Percentiles rank a stretch among this genome's conserved stretches.
Evolutionary conservation across 164 flowering plant genomes (phyloP).

Genomic region (Liquidambar formosana): DNA sequence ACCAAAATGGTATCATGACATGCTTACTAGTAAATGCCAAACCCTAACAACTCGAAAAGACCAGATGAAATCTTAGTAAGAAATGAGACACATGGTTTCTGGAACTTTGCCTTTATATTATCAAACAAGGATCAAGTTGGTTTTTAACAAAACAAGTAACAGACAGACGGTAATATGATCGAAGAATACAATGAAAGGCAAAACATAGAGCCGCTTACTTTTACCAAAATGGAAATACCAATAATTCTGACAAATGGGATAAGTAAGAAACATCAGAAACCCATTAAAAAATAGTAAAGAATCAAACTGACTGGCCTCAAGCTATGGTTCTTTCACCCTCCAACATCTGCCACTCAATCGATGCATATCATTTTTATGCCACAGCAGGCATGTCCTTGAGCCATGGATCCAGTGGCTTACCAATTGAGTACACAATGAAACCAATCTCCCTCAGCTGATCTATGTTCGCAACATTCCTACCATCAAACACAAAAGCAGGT

Average conservation of each 20-base stretch:
- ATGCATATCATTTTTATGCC: slow-evolving; percentile 34
- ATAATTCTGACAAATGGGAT: slow-evolving; percentile 10
- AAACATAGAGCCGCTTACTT: slow-evolving; percentile 22
- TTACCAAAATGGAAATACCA: slow-evolving; percentile 12
- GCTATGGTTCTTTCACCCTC: background rate
- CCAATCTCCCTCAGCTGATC: slow-evolving; percentile 73
- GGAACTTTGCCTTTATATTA: background rate
- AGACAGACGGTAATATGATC: background rate
- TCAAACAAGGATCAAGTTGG: background rate
- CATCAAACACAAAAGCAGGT: slow-evolving; percentile 77
- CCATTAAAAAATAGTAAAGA: slow-evolving; percentile 23
- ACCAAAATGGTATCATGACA: no score
- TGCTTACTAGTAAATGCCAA: no score
- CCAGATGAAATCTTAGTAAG: background rate
- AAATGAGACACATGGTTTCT: background rate
- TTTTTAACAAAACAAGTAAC: slow-evolving; percentile 11
- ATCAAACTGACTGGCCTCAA: slow-evolving; percentile 21
- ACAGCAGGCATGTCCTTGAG: slow-evolving; percentile 87
- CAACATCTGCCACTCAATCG: background rate
- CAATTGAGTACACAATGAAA: slow-evolving; percentile 76
- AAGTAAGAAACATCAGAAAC: slow-evolving; percentile 19
- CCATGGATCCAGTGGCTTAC: slow-evolving; percentile 84
- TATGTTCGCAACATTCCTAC: slow-evolving; percentile 62
- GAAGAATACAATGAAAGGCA: slow-evolving; percentile 18
- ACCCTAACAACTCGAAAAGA: no score